Evolutionary conservation across 2,329 filamentous ascomycete genomes (phyloP).

Genomic region (Juglanconis sp.): DNA sequence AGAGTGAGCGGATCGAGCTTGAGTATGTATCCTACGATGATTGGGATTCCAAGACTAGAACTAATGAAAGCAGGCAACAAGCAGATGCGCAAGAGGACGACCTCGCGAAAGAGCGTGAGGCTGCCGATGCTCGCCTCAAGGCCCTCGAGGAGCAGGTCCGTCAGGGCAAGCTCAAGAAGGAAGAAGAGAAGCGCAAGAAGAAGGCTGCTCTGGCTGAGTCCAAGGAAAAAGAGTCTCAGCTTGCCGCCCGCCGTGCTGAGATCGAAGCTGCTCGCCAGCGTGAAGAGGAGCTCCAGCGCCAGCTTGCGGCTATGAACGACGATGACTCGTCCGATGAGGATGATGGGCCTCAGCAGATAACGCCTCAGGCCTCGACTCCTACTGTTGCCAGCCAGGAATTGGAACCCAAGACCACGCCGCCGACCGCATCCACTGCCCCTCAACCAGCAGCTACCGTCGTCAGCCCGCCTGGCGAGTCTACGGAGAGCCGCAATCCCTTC

Average conservation of each 20-base stretch:
- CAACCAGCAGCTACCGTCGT: conserved; percentile 51
- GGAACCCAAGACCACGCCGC: conserved; percentile 48
- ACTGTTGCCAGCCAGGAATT: conserved; percentile 53
- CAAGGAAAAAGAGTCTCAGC: conserved; percentile 81
- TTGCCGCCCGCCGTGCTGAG: conserved; percentile 83
- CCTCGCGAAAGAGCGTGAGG: conserved; percentile 74
- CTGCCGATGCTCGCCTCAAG: conserved; percentile 76
- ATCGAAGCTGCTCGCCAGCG: conserved; percentile 87
- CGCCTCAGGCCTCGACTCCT: conserved; percentile 58
- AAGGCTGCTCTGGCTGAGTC: conserved; percentile 83
- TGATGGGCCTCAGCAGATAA: conserved; percentile 70
- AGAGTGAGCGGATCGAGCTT: conserved; percentile 68
- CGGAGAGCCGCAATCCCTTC: conserved; percentile 91
- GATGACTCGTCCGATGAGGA: conserved; percentile 79
- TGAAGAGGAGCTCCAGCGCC: conserved; percentile 83
- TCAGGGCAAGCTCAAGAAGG: conserved; percentile 90
- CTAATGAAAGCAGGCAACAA: conserved; percentile 58
- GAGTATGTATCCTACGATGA: conserved; percentile 63
- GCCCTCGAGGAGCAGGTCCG: conserved; percentile 92
- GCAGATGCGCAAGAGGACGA: conserved; percentile 76
- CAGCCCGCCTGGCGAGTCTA: conserved; percentile 53
- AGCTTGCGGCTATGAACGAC: conserved; percentile 73
- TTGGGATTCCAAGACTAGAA: conserved; percentile 16
- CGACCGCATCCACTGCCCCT: conserved; percentile 37
- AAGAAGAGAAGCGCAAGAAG: conserved; percentile 90